Base-by-base conservation (phyloP, 352 stramenopile species). In the Pythium pyrilobum region DNA sequence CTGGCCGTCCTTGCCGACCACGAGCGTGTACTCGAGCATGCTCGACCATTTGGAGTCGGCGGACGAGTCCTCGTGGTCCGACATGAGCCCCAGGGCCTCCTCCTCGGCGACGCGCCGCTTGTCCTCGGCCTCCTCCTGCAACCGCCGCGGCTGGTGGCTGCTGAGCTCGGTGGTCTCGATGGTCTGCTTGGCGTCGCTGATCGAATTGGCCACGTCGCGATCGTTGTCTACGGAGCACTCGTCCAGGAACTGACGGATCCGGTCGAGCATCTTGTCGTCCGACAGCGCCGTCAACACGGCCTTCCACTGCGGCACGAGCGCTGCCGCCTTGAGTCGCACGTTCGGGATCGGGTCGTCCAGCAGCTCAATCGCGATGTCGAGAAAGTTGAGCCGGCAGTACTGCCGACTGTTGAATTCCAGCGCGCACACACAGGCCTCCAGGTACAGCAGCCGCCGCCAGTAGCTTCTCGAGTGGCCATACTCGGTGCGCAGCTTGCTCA, bases 21-120 rank as follows among this genome's bases (percentile, higher is more conserved):
- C 78, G 16, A 92, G 56, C 24, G 82, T 90, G 55, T 92, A 92
- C 52, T 92, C 82, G 4, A 92, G 74, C 82, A 92, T 92, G 52
- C 77, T 89, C 1, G 77, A 89, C 82, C 82, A 92, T 23, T 89
- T 89, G 15, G 80, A 85, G 38, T 92, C 82, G 24, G 78, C 73
- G 5, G 77, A 84, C 11, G 76, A 86, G 55, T 90, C 79, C 52
- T 92, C 82, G 24, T 92, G 82, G 40, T 92, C 82, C 0, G 75
- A 79, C 40, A 74, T 69, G 36, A 92, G 51, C 0, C 73, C 67
- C 8, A 80, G 48, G 27, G 61, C 72, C 29, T 92, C 80, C 33
- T 92, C 82, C 34, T 87, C 74, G 9, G 56, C 56, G 6, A 83
- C 60, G 20, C 77, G 70, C 11, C 76, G 64, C 34, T 83, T 85